These are phyloP conservation scores for Cercophora sp. DNA, from an alignment of 495 filamentous ascomycete species.

Conservation along the genomic window DNA sequence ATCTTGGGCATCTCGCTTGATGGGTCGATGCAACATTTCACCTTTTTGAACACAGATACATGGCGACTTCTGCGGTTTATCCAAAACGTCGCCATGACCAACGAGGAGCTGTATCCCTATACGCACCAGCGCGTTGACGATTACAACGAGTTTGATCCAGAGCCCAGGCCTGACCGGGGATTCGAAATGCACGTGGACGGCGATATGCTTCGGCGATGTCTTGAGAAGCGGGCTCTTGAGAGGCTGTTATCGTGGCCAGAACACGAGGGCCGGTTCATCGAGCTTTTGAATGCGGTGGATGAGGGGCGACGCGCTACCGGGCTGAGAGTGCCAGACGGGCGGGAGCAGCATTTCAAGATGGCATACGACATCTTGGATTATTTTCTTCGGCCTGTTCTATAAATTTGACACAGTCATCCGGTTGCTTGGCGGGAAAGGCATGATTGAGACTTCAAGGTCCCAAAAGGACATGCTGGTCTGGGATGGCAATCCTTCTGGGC, in stretches of 20 bases:
- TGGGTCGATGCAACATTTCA: slow-evolving; percentile 61
- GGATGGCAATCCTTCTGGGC: too few relatives aligned
- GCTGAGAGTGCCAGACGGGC: slow-evolving; percentile 3
- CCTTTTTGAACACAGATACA: slow-evolving; percentile 48
- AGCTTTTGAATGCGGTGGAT: slow-evolving; percentile 36
- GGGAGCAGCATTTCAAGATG: slow-evolving; percentile 28
- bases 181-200: slow-evolving; percentile 63
- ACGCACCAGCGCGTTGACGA: slow-evolving; percentile 11
- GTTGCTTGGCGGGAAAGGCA: too few relatives aligned
- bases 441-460: too few relatives aligned
- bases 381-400: slow-evolving; percentile 39
- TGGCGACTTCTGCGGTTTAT: slow-evolving; percentile 62
- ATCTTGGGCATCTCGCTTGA: slow-evolving; percentile 62
- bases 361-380: slow-evolving; percentile 46
- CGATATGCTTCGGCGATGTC: slow-evolving; percentile 54
- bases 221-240: slow-evolving; percentile 47
- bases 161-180: slow-evolving; percentile 27
- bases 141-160: slow-evolving; percentile 11
- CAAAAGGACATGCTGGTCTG: too few relatives aligned
- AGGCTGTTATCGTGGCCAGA: slow-evolving; percentile 33
- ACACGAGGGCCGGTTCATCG: slow-evolving; percentile 23
- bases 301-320: slow-evolving; percentile 18
- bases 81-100: slow-evolving; percentile 51
- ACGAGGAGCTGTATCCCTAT: slow-evolving; percentile 20
- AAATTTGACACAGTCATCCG: too few relatives aligned